A percentile compares a stretch with the other conserved stretches of the same genome.
Evolutionary conservation across 768 basidiomycete genomes (phyloP).

Genomic region (Suillus alpinus): DNA sequence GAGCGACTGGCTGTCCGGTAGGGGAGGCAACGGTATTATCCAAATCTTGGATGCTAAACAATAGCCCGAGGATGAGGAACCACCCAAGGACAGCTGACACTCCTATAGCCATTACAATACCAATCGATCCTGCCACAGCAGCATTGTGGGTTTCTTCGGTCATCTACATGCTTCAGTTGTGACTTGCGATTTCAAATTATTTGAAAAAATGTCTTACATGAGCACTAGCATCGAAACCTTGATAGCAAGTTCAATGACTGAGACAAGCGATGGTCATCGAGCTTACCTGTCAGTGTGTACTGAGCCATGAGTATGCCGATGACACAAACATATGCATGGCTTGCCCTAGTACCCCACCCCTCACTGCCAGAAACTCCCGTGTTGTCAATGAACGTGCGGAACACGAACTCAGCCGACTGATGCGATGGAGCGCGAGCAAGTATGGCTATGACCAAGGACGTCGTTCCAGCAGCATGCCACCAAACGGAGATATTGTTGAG

Average conservation of each 20-base stretch:
- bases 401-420: conserved; percentile 68
- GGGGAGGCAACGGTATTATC: conserved; percentile 47
- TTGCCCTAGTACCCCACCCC: conserved; percentile 69
- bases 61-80: conserved; percentile 69
- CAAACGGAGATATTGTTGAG: conserved; percentile 72
- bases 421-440: conserved; percentile 70
- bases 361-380: conserved; percentile 46
- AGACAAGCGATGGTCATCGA: neutral
- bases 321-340: conserved; percentile 65
- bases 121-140: conserved; percentile 62
- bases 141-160: conserved; percentile 76
- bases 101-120: conserved; percentile 69
- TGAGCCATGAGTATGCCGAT: conserved; percentile 76
- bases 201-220: conserved; percentile 43
- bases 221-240: conserved; percentile 73
- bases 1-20: conserved; percentile 71
- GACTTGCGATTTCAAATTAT: neutral
- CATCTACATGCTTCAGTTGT: conserved; percentile 43
- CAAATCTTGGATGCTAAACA: conserved; percentile 77
- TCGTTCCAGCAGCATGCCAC: conserved; percentile 75
- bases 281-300: conserved; percentile 67
- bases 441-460: conserved; percentile 62
- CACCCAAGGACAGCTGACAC: conserved; percentile 72
- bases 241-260: neutral
- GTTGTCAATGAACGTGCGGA: conserved; percentile 65